phyloP scores from a whole-genome alignment of 2,329 filamentous ascomycete genomes.

The Ophiostoma tasmaniense region DNA sequence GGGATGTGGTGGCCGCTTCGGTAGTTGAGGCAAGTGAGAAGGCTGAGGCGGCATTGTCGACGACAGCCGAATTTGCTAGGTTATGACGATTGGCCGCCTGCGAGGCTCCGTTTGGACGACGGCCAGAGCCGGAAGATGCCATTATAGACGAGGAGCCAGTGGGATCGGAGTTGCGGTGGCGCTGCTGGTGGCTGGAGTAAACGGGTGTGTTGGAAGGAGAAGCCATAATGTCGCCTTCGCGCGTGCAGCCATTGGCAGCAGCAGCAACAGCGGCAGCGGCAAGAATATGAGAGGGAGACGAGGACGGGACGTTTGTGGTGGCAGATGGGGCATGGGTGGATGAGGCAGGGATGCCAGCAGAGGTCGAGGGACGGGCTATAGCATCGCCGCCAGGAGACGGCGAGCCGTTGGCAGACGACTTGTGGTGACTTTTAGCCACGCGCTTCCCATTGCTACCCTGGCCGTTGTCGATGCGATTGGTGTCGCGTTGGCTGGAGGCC shows the following conservation, averaged over 20 bases:
- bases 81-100: constrained; percentile 2
- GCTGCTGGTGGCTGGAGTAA: constrained; percentile 11
- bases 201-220: constrained; percentile 17
- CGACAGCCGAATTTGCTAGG: neutral
- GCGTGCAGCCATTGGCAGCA: constrained; percentile 20
- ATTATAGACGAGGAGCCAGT: neutral
- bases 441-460: constrained; percentile 70
- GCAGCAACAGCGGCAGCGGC: constrained; percentile 16
- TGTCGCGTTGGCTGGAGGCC: constrained; percentile 55
- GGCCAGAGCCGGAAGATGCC: neutral
- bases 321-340: neutral
- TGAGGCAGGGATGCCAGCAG: neutral
- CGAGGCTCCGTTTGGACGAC: neutral
- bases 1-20: constrained; percentile 35
- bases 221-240: constrained; percentile 23
- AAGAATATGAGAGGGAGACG: constrained; percentile 7
- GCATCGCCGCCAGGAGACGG: constrained; percentile 24
- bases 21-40: constrained; percentile 28
- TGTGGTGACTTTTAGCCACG: constrained; percentile 38
- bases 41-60: constrained; percentile 31
- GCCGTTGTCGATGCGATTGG: constrained; percentile 77
- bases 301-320: neutral
- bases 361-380: constrained; percentile 6
- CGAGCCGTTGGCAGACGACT: constrained; percentile 28
- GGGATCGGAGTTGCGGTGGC: constrained; percentile 15